Percentiles rank a stretch among this genome's conserved stretches.
phyloP scores from a whole-genome alignment of 352 stramenopile genomes.

The Discostella stelligera region DNA sequence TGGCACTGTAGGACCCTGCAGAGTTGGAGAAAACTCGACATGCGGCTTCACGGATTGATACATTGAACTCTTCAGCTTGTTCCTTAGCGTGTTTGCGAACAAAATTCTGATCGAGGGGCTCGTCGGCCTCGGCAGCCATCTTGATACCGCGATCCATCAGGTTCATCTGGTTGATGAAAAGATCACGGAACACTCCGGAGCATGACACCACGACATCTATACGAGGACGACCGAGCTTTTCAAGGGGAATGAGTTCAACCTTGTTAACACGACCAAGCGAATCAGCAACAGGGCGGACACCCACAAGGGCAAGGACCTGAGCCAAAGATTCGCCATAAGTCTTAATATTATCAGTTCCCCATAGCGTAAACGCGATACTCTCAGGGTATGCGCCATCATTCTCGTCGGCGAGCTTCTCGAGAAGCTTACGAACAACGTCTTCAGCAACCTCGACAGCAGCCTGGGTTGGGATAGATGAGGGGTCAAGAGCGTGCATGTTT shows the following conservation, averaged over 20 bases:
- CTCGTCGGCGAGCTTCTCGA: conserved; percentile 84
- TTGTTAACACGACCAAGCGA: conserved; percentile 88
- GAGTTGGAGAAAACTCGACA: conserved; percentile 88
- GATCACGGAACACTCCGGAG: conserved; percentile 87
- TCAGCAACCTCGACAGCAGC: conserved; percentile 85
- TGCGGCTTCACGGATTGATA: conserved; percentile 83
- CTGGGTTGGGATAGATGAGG: conserved; percentile 85
- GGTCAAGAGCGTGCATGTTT: conserved; percentile 88
- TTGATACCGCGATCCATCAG: conserved; percentile 88
- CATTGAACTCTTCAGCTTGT: conserved; percentile 83
- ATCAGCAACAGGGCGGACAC: conserved; percentile 84
- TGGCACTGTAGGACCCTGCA: conserved; percentile 86
- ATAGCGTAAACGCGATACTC: conserved; percentile 87
- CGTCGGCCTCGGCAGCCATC: conserved; percentile 87
- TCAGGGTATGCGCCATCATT: conserved; percentile 84
- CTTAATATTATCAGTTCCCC: conserved; percentile 90
- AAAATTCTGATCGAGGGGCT: conserved; percentile 85
- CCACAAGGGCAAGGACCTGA: conserved; percentile 84
- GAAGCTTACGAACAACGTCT: conserved; percentile 82
- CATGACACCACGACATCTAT: conserved; percentile 88
- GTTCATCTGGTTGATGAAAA: conserved; percentile 92
- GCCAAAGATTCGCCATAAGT: conserved; percentile 87
- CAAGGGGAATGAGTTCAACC: conserved; percentile 87
- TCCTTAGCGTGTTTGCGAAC: conserved; percentile 86
- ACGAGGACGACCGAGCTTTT: conserved; percentile 85